Base-by-base conservation (phyloP, 768 basidiomycete species). In the Thelephora aurantiotincta region DNA sequence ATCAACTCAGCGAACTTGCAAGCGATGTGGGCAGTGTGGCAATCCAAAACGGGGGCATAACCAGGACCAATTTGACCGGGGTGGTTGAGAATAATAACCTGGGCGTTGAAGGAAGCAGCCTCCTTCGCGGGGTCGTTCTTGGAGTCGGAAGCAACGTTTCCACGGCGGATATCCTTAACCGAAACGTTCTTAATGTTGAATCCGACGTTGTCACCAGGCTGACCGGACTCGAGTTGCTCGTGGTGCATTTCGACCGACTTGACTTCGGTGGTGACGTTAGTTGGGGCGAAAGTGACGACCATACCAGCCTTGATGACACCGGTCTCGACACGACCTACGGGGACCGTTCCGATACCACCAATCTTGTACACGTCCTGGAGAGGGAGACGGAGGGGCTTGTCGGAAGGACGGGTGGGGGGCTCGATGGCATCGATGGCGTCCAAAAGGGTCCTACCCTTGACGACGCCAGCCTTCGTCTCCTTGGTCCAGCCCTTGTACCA, bases 291-390 rank as follows among this genome's bases (percentile, higher is more conserved):
- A 65, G 72, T 80, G 67, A 96, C 96, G 60, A 99, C 75, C 94
- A 98, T 99, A 68, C 94, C 94, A 60, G 93, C 89, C 78, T 96
- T 96, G 80, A 99, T 97, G 69, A 90, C 64, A 83, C 96, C 96
- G 63, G 96, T 99, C 78, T 99, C 96, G 59, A 99, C 96, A 88
- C 96, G 96, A 67, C 96, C 96, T 71, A 99, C 96, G 67, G 96
- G 96, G 63, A 99, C 96, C 60, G 96, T 99, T 58, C 96, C 96
- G 58, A 99, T 99, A 91, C 96, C 96, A 73, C 96, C 96, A 61
- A 99, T 99, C 80, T 99, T 99, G 90, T 99, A 98, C 64, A 99
- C 96, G 79, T 99, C 96, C 81, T 99, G 94, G 68, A 96, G 91
- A 61, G 94, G 92, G 57, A 99, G 93, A 72, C 96, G 93, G 74